Evolutionary conservation across 768 basidiomycete genomes (phyloP), one percentile per base, ranked within the genome.

Genomic region (Lactarius trivialis): DNA sequence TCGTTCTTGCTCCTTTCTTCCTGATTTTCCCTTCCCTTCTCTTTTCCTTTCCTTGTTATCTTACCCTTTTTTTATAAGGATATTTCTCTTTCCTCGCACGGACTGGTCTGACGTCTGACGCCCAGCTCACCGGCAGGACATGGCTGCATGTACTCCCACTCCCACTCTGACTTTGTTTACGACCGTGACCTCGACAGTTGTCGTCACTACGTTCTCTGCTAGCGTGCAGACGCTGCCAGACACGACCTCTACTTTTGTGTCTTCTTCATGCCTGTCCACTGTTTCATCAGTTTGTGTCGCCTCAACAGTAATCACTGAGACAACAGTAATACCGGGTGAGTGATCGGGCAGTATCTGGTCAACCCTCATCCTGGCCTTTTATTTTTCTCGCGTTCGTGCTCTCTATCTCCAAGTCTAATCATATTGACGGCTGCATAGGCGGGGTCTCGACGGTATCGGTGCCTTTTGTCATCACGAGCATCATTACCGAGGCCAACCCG

Each of bases 141-240:
- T 67, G 67, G 60, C 60, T 41, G 15, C 1, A 30, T 67, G 67
- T 52, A 43, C 21, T 32, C 48, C 55, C 3, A 48, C 39, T 30
- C 56, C 67, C 26, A 66, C 61, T 34, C 39, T 63, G 34, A 67
- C 67, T 26, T 45, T 58, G n/a, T 67, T 56, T 33, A 15, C 53
- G 37, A 67, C 65, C 17, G 26, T 51, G 26, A 66, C 34, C 17
- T 67, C 65, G 36, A 60, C 67, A 2, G 58, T 33, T 7, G 15
- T 63, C 26, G n/a, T 60, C 43, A 63, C 61, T 28, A 59, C 61
- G 2, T 57, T 50, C 50, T 57, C 67, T n/a, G 26, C 33, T 17
- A n/a, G 50, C 21, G 43, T 60, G n/a, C 49, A 58, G 59, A 67
- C 67, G 8, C 30, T 58, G 28, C 28, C 60, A 28, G 61, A 24